Base-by-base conservation (phyloP, 2,329 filamentous ascomycete genomes). In the Diaporthe australafricana region DNA sequence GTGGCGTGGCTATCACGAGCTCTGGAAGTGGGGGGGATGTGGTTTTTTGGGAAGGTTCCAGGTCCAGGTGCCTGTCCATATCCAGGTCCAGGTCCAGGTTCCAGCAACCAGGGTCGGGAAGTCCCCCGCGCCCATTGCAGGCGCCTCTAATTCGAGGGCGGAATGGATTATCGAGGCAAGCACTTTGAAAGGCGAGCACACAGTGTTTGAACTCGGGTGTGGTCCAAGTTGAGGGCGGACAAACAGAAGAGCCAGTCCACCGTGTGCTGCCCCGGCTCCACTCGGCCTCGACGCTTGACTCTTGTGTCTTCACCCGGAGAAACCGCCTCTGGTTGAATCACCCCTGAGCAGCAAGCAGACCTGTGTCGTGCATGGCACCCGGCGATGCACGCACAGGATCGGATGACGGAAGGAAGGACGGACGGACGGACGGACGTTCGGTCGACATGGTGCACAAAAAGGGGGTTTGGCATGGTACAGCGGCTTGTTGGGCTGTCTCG, bases 1-100 rank as follows among this genome's bases (percentile, higher is more conserved):
- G 57, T 62, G 57, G 57, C 57, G 57, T 62, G 57, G 57, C 25
- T 42, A 40, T 62, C 57, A 62, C 57, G 57, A 45, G 57, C 57
- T 30, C 40, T 62, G 40, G 25, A 30, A 47, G 57, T 62, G 57
- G 57, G 57, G 57, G 27, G 8, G 27, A 20, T 30, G 57, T 22
- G 32, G 32, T 35, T 35, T 16, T 32, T 32, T 47, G 27, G 40
- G 40, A 62, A 47, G 57, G 32, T 30, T 62, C 57, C 40, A 47
- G 38, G 38, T 42, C 50, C 50, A 27, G 22, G 56, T n/a, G n/a
- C n/a, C n/a, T n/a, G n/a, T n/a, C n/a, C n/a, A n/a, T n/a, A n/a
- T 27, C 56, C 40, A 62, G 22, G 32, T 16, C 53, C 32, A 53
- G 27, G 50, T 5, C 50, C 27, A 57, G 20, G 53, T 22, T 17